These are phyloP conservation scores for Trichoderma polysporum DNA, from an alignment of 2,329 filamentous ascomycete genomes.

Conservation along the genomic window DNA sequence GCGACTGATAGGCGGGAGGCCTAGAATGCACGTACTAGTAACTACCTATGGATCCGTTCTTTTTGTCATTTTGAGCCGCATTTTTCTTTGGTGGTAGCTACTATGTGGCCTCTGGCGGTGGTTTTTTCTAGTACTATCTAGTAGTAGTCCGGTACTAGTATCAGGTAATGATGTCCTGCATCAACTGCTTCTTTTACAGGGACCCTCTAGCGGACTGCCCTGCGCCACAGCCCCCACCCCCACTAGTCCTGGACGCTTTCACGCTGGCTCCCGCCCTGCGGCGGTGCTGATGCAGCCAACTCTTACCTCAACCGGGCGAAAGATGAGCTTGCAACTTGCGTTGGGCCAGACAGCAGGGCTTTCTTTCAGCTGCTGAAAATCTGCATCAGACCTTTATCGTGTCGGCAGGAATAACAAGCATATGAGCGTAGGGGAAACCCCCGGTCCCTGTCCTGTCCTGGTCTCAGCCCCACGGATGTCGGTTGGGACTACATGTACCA, in stretches of 20 bases:
- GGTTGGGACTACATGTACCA: too few species aligned
- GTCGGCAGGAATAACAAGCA: neutral
- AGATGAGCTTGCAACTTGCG: neutral
- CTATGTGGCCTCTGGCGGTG: neutral
- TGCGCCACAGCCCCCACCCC: neutral
- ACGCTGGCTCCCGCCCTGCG: conserved; percentile 1
- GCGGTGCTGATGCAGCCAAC: conserved; percentile 4
- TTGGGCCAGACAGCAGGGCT: neutral
- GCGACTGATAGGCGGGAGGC: neutral
- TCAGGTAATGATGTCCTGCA: neutral
- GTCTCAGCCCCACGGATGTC: too few species aligned
- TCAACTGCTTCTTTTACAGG: neutral
- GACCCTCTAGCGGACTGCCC: too few species aligned
- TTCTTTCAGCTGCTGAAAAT: neutral
- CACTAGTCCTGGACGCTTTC: neutral
- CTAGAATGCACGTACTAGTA: neutral
- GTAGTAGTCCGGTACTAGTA: neutral
- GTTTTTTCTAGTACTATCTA: neutral
- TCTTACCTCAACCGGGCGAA: too few species aligned
- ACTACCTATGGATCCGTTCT: too few species aligned
- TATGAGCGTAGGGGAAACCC: neutral
- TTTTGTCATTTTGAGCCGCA: conserved; percentile 2
- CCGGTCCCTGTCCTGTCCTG: neutral
- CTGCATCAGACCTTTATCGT: neutral
- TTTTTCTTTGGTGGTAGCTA: neutral